Conservation (phyloP, 768 basidiomycete genomes). For the Russula vinacea region DNA sequence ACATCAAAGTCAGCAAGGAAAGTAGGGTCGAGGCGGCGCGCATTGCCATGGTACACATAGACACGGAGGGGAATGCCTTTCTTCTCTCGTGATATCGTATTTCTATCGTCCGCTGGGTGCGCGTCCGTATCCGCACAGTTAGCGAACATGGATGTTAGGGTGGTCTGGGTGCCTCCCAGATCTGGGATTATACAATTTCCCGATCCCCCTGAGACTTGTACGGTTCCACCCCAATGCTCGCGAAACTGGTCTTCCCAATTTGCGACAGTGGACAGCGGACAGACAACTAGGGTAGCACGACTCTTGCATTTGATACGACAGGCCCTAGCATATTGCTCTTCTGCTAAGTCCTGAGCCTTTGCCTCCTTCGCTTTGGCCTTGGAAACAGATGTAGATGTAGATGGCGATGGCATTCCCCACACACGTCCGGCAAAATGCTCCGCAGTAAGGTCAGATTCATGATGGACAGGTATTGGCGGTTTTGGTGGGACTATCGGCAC, state of each 20-base stretch:
- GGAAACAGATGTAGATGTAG: constrained; percentile 30
- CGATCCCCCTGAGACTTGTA: constrained; percentile 76
- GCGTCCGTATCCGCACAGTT: constrained; percentile 11
- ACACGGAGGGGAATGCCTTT: constrained; percentile 57
- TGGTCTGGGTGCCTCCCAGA: constrained; percentile 37
- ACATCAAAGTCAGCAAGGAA: constrained; percentile 93
- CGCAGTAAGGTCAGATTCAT: constrained; percentile 38
- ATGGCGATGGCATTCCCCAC: constrained; percentile 75
- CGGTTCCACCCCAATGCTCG: constrained; percentile 93
- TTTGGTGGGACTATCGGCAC: constrained; percentile 49
- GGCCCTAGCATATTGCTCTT: constrained; percentile 64
- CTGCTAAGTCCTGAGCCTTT: constrained; percentile 64
- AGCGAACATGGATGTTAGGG: constrained; percentile 34
- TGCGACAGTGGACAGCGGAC: constrained; percentile 92
- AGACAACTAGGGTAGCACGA: constrained; percentile 92
- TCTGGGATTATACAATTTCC: constrained; percentile 43
- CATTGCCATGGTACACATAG: constrained; percentile 94
- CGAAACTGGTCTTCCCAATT: constrained; percentile 99
- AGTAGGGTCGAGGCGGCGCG: constrained; percentile 78
- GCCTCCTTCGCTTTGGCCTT: constrained; percentile 68
- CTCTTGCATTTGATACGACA: constrained; percentile 79
- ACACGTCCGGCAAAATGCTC: constrained; percentile 73
- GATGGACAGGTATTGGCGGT: constrained; percentile 35
- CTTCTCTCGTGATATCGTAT: constrained; percentile 6
- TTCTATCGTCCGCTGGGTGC: constrained; percentile 1